These are phyloP conservation scores for Aureobasidium mangrovei DNA, from an alignment of 2,329 filamentous ascomycete species.

Conservation along the genomic window DNA sequence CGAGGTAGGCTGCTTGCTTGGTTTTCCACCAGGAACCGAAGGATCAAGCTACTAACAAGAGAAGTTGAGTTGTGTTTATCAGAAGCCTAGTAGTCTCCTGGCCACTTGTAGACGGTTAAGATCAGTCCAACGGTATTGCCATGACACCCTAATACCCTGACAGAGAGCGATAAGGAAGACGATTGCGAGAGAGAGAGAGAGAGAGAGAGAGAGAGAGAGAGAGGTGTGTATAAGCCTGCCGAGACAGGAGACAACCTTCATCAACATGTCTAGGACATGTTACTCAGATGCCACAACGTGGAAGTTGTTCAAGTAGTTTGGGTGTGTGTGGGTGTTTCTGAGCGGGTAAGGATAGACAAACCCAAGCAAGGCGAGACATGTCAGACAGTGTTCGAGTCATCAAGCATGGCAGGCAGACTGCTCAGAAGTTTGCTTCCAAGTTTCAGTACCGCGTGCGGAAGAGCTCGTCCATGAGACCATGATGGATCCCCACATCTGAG, in stretches of 20 bases:
- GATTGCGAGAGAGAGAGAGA: not conserved
- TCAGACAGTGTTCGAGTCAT: conserved; percentile 4
- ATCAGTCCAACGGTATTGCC: not conserved
- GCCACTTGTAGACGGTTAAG: not conserved
- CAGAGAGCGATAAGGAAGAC: too few species aligned
- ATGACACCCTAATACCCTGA: too few species aligned
- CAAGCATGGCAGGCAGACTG: not conserved
- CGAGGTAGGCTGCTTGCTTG: not conserved
- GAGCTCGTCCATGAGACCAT: conserved; percentile 6
- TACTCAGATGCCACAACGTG: conserved; percentile 13
- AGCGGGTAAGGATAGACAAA: conserved; percentile 14
- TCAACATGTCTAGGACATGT: conserved; percentile 13
- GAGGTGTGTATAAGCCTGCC: not conserved
- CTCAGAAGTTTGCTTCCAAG: conserved; percentile 4
- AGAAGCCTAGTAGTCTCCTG: conserved; percentile 4
- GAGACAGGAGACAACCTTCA: conserved; percentile 10
- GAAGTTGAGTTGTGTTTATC: conserved; percentile 11
- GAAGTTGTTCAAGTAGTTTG: not conserved
- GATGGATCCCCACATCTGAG: conserved; percentile 7
- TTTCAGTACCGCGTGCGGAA: conserved; percentile 8
- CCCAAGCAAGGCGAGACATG: conserved; percentile 4
- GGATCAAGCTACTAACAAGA: not conserved
- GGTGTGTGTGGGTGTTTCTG: conserved; percentile 2
- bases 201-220: not conserved
- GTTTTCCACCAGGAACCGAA: not conserved